Evolutionary conservation across 1,284 basidiomycete species (phyloP).

Genomic region (Porogramme epimiltina): DNA sequence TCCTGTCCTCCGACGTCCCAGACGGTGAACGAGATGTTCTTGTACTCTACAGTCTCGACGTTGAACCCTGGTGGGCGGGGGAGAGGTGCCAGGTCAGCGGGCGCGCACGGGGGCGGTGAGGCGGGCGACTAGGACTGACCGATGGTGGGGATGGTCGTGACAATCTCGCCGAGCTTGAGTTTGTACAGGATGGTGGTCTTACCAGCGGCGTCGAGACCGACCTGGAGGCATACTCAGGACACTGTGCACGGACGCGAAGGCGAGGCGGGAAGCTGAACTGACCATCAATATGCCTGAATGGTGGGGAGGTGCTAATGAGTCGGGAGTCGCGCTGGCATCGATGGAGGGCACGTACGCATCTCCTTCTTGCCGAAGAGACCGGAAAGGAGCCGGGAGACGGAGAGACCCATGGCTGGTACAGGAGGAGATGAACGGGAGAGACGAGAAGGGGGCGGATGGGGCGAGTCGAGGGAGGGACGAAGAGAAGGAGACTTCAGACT

Average conservation of each 20-base stretch:
- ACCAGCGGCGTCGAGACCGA: constrained; percentile 97
- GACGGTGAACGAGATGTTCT: constrained; percentile 91
- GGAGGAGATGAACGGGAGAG: constrained; percentile 18
- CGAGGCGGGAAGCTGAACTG: constrained; percentile 23
- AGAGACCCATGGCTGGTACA: constrained; percentile 75
- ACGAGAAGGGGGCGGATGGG: constrained; percentile 10
- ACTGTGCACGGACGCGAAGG: not conserved
- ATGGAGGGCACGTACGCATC: constrained; percentile 79
- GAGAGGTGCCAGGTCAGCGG: constrained; percentile 2
- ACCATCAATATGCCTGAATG: constrained; percentile 77
- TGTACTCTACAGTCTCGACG: constrained; percentile 94
- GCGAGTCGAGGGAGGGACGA: constrained; percentile 15
- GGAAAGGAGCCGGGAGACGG: constrained; percentile 79
- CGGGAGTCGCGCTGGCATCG: constrained; percentile 27
- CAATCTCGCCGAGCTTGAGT: constrained; percentile 97
- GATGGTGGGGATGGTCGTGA: constrained; percentile 99
- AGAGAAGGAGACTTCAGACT: constrained; percentile 20
- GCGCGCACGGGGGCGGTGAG: not conserved
- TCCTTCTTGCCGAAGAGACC: constrained; percentile 98
- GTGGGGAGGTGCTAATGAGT: constrained; percentile 19
- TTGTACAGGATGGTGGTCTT: constrained; percentile 99
- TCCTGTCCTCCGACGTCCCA: constrained; percentile 92
- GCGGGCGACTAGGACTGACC: constrained; percentile 55
- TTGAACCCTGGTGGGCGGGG: constrained; percentile 77
- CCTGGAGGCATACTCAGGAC: constrained; percentile 46